phyloP scores from a whole-genome alignment of 2,329 filamentous ascomycete species.

The Aspergillus cejpii region DNA sequence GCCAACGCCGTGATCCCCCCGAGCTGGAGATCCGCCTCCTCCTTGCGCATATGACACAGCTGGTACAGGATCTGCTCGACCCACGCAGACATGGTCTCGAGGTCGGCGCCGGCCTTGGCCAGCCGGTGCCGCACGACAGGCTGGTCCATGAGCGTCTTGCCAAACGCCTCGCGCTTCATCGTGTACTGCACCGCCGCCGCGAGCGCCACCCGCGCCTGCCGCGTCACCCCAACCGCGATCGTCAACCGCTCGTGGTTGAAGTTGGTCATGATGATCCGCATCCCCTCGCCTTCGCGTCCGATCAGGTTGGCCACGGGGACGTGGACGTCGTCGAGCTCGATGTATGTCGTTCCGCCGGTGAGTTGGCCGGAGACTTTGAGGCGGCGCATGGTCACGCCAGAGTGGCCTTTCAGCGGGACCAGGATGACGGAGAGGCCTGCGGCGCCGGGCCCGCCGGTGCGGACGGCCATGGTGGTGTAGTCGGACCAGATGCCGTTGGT shows the following conservation, averaged over 20 bases:
- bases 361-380: conserved; percentile 61
- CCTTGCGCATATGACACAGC: conserved; percentile 53
- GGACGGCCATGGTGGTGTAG: conserved; percentile 63
- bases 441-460: conserved; percentile 61
- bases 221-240: conserved; percentile 58
- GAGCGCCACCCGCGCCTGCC: conserved; percentile 57
- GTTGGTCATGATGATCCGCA: conserved; percentile 70
- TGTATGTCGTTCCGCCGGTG: conserved; percentile 64
- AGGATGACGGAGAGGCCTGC: conserved; percentile 60
- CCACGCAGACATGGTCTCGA: conserved; percentile 67
- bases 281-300: conserved; percentile 62
- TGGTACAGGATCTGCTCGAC: conserved; percentile 64
- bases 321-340: conserved; percentile 67
- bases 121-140: conserved; percentile 67
- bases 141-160: conserved; percentile 64
- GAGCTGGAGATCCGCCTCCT: conserved; percentile 47
- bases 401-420: conserved; percentile 61
- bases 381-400: conserved; percentile 61
- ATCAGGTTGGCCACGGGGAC: conserved; percentile 66
- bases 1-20: conserved; percentile 65
- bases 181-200: conserved; percentile 56
- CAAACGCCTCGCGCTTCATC: conserved; percentile 61
- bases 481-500: conserved; percentile 67
- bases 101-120: conserved; percentile 60
- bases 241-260: conserved; percentile 71